Conservation (phyloP, 176 grass and related monocot genomes). For the Avena atlantica region DNA sequence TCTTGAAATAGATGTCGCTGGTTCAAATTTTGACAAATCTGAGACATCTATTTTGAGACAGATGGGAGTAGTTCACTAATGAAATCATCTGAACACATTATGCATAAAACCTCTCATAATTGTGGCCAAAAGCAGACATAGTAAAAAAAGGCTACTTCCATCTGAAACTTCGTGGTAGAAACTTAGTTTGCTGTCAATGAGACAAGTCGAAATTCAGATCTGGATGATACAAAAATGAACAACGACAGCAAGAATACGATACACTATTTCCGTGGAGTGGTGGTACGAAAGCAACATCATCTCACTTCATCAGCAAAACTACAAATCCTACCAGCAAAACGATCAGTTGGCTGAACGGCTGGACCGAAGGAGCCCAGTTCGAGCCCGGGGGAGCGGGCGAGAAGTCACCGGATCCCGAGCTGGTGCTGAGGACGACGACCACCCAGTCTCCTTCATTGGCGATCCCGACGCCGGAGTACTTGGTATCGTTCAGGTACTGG, state of each 20-base stretch:
- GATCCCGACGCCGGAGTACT: slow-evolving; percentile 70
- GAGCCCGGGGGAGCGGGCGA: slow-evolving; percentile 55
- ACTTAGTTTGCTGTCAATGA: not conserved
- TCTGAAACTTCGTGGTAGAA: not conserved
- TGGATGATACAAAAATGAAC: slow-evolving; percentile 13
- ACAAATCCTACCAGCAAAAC: slow-evolving; percentile 61
- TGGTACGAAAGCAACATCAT: not conserved
- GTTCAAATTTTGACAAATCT: no score
- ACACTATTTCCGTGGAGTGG: not conserved
- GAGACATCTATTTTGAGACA: no score
- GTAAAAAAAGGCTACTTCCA: not conserved
- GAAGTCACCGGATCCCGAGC: slow-evolving; percentile 58
- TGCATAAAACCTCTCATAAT: not conserved
- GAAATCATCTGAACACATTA: not conserved
- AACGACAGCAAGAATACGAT: not conserved
- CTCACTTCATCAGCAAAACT: slow-evolving; percentile 61
- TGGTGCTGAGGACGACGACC: slow-evolving; percentile 84
- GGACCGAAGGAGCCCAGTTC: slow-evolving; percentile 39
- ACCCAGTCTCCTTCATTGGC: slow-evolving; percentile 91
- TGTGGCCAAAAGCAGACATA: not conserved
- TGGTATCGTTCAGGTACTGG: slow-evolving; percentile 66
- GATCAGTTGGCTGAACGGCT: slow-evolving; percentile 40
- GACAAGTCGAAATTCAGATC: slow-evolving; percentile 36
- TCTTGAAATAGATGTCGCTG: no score
- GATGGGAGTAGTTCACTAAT: not conserved